phyloP scores from a whole-genome alignment of 257 asterid species.

The Rauvolfia tetraphylla region DNA sequence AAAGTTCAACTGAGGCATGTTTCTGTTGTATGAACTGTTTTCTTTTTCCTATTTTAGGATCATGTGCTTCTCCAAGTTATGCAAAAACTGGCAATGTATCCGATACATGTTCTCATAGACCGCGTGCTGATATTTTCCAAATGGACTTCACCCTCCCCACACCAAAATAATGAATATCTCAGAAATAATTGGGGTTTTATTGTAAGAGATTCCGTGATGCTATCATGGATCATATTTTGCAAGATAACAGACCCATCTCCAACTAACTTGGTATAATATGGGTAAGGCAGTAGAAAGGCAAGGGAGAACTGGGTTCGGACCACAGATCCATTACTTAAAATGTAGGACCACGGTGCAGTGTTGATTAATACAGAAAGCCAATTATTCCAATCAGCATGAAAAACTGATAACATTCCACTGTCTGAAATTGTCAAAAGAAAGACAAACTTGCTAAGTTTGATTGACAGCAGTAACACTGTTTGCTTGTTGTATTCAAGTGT shows the following conservation, averaged over 20 bases:
- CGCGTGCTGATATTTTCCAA: too few species aligned
- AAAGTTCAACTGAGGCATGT: too few species aligned
- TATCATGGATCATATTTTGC: neutral
- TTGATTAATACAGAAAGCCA: conserved; percentile 4
- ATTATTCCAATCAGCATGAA: neutral
- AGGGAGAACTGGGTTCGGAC: neutral
- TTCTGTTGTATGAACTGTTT: too few species aligned
- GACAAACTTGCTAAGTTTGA: neutral
- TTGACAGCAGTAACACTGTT: neutral
- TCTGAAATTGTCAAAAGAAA: neutral
- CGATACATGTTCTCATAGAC: too few species aligned
- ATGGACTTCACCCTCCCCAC: too few species aligned
- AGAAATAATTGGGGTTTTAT: neutral
- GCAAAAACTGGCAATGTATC: too few species aligned
- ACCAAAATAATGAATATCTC: too few species aligned
- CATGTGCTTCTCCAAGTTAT: too few species aligned
- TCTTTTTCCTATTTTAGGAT: too few species aligned
- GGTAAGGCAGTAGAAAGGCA: neutral
- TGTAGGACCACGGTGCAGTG: neutral
- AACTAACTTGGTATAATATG: neutral
- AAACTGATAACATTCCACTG: neutral
- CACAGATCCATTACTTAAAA: conserved; percentile 9
- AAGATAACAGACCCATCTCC: neutral
- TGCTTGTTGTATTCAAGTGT: conserved; percentile 1
- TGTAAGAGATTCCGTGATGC: neutral